Evolutionary conservation across 225 moss, liverwort and hornwort genomes (phyloP).

Genomic region (Bryum argenteum): DNA sequence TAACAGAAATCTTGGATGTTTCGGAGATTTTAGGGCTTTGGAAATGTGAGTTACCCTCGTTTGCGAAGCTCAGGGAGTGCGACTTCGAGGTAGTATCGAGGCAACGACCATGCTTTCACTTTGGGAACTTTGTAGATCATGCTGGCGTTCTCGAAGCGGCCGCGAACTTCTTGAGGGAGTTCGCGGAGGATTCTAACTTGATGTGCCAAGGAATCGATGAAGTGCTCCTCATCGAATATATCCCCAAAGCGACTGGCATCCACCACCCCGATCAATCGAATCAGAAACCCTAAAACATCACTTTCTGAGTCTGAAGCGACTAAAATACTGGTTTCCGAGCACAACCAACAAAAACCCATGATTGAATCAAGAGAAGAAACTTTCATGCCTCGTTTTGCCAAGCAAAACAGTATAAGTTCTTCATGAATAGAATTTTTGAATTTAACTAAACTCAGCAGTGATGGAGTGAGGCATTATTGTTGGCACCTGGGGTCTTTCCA

Average conservation of each 20-base stretch:
- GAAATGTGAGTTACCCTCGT: constrained; percentile 74
- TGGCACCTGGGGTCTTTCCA: constrained; percentile 95
- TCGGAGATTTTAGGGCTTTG: no score
- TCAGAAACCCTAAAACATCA: no score
- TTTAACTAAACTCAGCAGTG: no score
- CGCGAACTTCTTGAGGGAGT: constrained; percentile 64
- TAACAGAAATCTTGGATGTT: no score
- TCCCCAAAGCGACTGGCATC: constrained; percentile 77
- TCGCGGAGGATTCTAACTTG: constrained; percentile 75
- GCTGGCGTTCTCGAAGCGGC: constrained; percentile 64
- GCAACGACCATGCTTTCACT: constrained; percentile 79
- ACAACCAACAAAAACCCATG: no score
- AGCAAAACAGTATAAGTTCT: no score
- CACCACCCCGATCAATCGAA: not conserved
- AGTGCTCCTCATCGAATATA: constrained; percentile 84
- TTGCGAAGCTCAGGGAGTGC: constrained; percentile 78
- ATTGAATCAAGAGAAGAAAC: no score
- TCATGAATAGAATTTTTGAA: no score
- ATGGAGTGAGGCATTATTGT: not conserved
- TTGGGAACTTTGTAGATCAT: constrained; percentile 77
- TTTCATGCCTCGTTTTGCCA: no score
- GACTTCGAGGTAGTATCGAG: constrained; percentile 69
- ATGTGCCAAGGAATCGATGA: constrained; percentile 68
- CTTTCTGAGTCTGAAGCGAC: no score
- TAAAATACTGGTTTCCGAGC: no score